These are phyloP conservation scores for Stagonosporopsis cucurbitacearum DNA, from an alignment of 2,329 filamentous ascomycete genomes.

Conservation along the genomic window DNA sequence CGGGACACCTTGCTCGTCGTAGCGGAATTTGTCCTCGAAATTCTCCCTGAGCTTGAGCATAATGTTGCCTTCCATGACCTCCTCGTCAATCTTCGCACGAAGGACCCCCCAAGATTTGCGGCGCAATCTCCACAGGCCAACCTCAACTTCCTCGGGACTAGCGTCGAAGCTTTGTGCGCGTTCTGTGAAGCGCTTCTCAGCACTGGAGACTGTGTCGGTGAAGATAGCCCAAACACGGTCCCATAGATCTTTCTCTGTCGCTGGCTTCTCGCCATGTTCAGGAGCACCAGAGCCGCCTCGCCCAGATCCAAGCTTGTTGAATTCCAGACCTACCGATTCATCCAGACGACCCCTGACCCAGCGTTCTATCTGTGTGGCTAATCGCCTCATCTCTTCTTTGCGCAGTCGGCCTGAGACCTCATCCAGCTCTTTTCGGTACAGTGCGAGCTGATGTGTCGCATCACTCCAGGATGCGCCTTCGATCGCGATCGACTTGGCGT, in stretches of 20 bases:
- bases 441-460: conserved; percentile 76
- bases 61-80: conserved; percentile 97
- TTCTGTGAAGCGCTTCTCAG: conserved; percentile 83
- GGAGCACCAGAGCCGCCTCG: conserved; percentile 82
- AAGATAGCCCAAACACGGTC: conserved; percentile 94
- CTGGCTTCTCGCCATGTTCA: conserved; percentile 73
- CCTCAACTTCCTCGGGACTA: conserved; percentile 85
- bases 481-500: conserved; percentile 76
- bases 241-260: conserved; percentile 86
- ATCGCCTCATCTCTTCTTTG: conserved; percentile 93
- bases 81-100: conserved; percentile 89
- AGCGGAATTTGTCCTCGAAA: conserved; percentile 99
- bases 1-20: conserved; percentile 92
- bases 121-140: conserved; percentile 89
- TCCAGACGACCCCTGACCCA: conserved; percentile 89
- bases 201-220: conserved; percentile 79
- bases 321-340: conserved; percentile 89
- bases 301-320: conserved; percentile 93
- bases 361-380: conserved; percentile 88
- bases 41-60: conserved; percentile 95
- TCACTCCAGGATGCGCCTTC: conserved; percentile 86
- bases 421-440: conserved; percentile 90
- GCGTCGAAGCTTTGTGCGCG: conserved; percentile 94
- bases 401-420: conserved; percentile 84
- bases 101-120: conserved; percentile 95